A percentile compares a stretch with the other conserved stretches of the same genome.
Conservation (phyloP, 164 flowering plant species). For the Hamamelis virginiana region DNA sequence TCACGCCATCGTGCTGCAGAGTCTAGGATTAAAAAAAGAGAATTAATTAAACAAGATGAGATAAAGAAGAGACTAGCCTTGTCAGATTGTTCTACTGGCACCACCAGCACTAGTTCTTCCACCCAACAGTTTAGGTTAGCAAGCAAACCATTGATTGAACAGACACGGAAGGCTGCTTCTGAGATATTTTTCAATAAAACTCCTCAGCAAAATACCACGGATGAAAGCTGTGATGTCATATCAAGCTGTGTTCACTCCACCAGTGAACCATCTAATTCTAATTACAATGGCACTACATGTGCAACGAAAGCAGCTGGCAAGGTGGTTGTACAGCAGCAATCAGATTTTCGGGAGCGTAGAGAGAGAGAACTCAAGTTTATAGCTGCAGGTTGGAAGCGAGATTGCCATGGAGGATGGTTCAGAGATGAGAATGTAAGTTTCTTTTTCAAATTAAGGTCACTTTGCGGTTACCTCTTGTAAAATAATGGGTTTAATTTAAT, state of each 20-base stretch:
- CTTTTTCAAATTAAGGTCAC: neutral
- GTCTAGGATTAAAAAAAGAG: conserved; percentile 46
- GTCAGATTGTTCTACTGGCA: conserved; percentile 21
- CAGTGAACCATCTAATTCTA: conserved; percentile 1
- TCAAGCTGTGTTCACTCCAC: neutral
- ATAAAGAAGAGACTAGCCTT: conserved; percentile 53
- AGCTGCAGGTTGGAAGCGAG: conserved; percentile 78
- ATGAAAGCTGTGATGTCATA: conserved; percentile 7
- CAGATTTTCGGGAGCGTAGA: conserved; percentile 32
- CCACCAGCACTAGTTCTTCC: conserved; percentile 1
- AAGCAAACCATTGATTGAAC: conserved; percentile 46
- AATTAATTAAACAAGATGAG: conserved; percentile 36
- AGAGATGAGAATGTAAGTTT: conserved; percentile 72
- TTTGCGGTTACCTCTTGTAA: too few species aligned
- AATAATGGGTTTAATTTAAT: too few species aligned
- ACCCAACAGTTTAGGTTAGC: conserved; percentile 7
- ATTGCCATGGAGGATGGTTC: conserved; percentile 69
- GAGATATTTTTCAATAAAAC: conserved; percentile 23
- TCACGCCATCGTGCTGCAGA: conserved; percentile 52
- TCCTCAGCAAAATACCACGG: conserved; percentile 1
- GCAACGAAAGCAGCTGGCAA: conserved; percentile 11
- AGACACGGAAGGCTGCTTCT: conserved; percentile 35
- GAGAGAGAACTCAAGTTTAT: conserved; percentile 72
- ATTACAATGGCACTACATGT: conserved; percentile 4
- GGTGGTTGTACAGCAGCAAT: conserved; percentile 21